phyloP scores from a whole-genome alignment of 148 eudicot species.

The Vaccinium darrowii region DNA sequence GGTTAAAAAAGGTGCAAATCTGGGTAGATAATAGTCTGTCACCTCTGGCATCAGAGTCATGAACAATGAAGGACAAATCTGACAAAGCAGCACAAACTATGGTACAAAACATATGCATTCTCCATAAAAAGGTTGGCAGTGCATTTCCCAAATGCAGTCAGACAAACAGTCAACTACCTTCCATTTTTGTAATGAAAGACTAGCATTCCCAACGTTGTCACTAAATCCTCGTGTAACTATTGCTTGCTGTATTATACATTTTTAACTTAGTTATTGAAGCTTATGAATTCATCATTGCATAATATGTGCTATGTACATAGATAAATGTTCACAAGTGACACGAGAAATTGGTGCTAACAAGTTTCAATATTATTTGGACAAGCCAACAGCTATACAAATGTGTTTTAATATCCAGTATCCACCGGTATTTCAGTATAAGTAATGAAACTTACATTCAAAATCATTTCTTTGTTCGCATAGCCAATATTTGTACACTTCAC shows the following conservation, averaged over 20 bases:
- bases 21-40: neutral
- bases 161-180: neutral
- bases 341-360: neutral
- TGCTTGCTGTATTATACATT: neutral
- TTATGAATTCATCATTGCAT: neutral
- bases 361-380: neutral
- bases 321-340: neutral
- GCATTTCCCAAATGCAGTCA: neutral
- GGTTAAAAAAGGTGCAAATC: neutral
- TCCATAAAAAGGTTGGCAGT: neutral
- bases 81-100: neutral
- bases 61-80: neutral
- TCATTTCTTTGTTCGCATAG: neutral
- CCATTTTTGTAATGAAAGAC: neutral
- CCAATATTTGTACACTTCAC: neutral
- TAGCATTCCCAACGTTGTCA: neutral
- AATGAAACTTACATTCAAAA: neutral
- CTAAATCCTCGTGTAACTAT: neutral
- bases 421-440: neutral
- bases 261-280: neutral
- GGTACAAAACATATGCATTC: neutral
- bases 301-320: neutral
- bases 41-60: neutral
- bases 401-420: neutral
- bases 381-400: neutral